Evolutionary conservation across 2,329 filamentous ascomycete species (phyloP), one percentile per base, ranked within the genome.

Genomic region (Phaeophleospora eucalypticola): DNA sequence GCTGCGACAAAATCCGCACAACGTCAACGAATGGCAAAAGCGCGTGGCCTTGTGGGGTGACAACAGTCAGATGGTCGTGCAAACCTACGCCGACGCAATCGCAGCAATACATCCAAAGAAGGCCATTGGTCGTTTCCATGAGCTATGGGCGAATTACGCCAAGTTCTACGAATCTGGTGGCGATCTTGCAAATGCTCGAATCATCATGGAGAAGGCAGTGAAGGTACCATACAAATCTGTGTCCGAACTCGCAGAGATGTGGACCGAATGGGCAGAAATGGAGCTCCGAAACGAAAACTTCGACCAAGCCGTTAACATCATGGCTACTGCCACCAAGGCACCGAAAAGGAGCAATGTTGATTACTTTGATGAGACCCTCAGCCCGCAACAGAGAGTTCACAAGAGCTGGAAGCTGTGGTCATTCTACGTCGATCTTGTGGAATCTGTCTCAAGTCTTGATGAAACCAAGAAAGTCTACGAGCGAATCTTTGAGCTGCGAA

Each of bases 321-420:
- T 98, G 90, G 87, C 88, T 34, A 97, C 95, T 68, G 93, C 93
- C 15, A 91, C 93, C 4, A 90, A 95, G 67, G 88, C 93, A n/a
- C 90, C 93, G 0, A 97, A 97, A 69, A 78, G 89, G 56, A 96
- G 91, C n/a, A 94, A 83, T 2, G 89, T 98, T n/a, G 93, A 98
- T 71, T 98, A 97, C 66, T 98, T 97, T 63, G 93, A 98, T 65
- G 94, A 98, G 65, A 89, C 81, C 0, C 74, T 98, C 4, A 89
- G 89, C 1, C 91, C 93, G 3, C 93, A 98, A 66, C 93, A 97
- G 71, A 82, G 94, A 53, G 87, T 98, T 2, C 93, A 98, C 73
- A 98, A 98, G 76, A 95, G 89, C 65, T 98, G 93, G 93, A 98
- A 97, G 68, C 72, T 98, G 9, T 98, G 93, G 93, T 95, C 89